Evolutionary conservation across 139 green algal genomes (phyloP).

Genomic region (Medakamo hakoo): DNA sequence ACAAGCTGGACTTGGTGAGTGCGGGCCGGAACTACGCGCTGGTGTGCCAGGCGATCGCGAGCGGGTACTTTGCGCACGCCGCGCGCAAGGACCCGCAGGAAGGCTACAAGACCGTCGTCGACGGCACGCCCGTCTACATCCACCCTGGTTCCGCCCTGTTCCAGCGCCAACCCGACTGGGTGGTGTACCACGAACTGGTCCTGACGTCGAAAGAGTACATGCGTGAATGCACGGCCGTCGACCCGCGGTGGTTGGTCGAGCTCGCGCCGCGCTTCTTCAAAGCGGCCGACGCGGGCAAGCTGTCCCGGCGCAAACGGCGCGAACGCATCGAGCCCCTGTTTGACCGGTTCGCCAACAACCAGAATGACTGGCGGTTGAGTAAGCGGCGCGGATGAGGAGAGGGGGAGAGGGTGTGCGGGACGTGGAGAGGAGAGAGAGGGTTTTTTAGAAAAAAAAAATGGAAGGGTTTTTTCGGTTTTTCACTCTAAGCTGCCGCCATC

Average conservation of each 20-base stretch:
- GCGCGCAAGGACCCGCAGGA: slow-evolving; percentile 28
- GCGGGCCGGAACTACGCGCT: slow-evolving; percentile 74
- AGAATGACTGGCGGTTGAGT: slow-evolving; percentile 70
- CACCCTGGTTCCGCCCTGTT: slow-evolving; percentile 80
- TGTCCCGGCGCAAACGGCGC: slow-evolving; percentile 77
- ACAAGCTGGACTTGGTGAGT: slow-evolving; percentile 91
- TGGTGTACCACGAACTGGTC: slow-evolving; percentile 85
- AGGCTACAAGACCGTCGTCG: slow-evolving; percentile 67
- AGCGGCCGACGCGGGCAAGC: slow-evolving; percentile 68
- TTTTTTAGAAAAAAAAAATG: background rate
- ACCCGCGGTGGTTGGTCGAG: slow-evolving; percentile 94
- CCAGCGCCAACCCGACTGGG: slow-evolving; percentile 84
- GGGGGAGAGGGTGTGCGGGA: background rate
- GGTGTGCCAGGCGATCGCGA: slow-evolving; percentile 68
- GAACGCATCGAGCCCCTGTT: slow-evolving; percentile 96
- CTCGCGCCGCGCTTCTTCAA: slow-evolving; percentile 95
- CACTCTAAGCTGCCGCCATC: background rate
- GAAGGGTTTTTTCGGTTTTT: background rate
- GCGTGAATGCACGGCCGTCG: slow-evolving; percentile 58
- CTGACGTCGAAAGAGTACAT: slow-evolving; percentile 99
- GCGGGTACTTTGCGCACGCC: slow-evolving; percentile 95
- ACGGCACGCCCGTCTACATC: slow-evolving; percentile 93
- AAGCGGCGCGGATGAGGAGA: slow-evolving; percentile 36
- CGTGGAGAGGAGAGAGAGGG: background rate
- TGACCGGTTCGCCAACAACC: slow-evolving; percentile 72